These are phyloP conservation scores for Castanea sativa DNA, from an alignment of 306 rosid species.

Conservation along the genomic window DNA sequence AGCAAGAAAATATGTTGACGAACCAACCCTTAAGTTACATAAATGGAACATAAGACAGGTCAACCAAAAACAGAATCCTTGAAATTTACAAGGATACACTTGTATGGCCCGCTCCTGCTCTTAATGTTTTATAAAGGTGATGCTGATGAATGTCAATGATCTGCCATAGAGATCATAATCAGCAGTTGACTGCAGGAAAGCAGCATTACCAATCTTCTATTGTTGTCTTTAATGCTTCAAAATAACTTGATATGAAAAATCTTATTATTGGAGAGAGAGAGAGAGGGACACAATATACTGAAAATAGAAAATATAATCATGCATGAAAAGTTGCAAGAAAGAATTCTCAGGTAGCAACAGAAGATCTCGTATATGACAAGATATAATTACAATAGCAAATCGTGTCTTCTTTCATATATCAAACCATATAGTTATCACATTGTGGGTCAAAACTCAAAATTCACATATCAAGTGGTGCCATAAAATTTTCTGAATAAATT, in stretches of 20 bases:
- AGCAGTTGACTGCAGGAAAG: conserved; percentile 28
- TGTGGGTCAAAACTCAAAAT: not conserved
- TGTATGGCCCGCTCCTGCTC: conserved; percentile 83
- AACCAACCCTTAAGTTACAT: conserved; percentile 9
- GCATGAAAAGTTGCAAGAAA: not conserved
- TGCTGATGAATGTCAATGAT: conserved; percentile 80
- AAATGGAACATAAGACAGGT: conserved; percentile 13
- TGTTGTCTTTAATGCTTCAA: conserved; percentile 3
- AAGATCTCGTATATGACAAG: not conserved
- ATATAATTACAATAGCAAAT: not conserved
- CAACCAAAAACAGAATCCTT: not conserved
- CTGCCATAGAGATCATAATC: conserved; percentile 53
- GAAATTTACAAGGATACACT: conserved; percentile 66
- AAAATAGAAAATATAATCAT: not conserved
- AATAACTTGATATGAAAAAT: not conserved
- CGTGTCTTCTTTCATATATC: not conserved
- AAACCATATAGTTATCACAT: not conserved
- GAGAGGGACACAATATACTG: not conserved
- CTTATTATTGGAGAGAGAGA: not conserved
- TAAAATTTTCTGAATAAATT: not conserved
- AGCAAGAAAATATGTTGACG: conserved; percentile 1
- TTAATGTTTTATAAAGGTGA: conserved; percentile 77
- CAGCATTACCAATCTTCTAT: conserved; percentile 1
- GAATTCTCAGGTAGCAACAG: not conserved
- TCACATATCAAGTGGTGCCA: not conserved